These are phyloP conservation scores for Penicillium salamii DNA, from an alignment of 495 filamentous ascomycete species.

Conservation along the genomic window DNA sequence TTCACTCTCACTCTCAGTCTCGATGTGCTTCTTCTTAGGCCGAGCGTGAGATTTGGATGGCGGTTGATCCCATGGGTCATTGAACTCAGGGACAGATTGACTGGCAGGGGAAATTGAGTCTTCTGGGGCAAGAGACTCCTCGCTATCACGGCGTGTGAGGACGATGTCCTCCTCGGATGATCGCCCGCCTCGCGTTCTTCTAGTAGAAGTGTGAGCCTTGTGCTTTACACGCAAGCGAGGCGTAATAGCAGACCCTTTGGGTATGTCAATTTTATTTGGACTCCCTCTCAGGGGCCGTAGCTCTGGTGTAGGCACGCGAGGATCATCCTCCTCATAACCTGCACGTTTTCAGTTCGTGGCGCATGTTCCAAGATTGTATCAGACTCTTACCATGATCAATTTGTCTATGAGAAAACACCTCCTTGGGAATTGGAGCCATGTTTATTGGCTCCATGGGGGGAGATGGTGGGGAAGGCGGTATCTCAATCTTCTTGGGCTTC, in stretches of 20 bases:
- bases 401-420: constrained; percentile 79
- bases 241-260: too few species aligned
- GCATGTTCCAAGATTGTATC: not conserved
- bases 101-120: constrained; percentile 22
- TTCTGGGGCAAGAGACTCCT: constrained; percentile 7
- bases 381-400: constrained; percentile 71
- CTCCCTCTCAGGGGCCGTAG: constrained; percentile 25
- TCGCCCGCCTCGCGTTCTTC: constrained; percentile 6
- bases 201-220: constrained; percentile 1
- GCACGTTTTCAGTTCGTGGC: not conserved
- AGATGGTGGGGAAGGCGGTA: constrained; percentile 32
- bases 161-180: constrained; percentile 20
- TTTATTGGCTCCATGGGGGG: constrained; percentile 56
- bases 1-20: too few species aligned
- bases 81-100: constrained; percentile 12
- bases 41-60: not conserved
- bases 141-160: constrained; percentile 8
- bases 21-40: not conserved
- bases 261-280: constrained; percentile 52
- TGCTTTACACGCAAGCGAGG: too few species aligned
- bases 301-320: constrained; percentile 36
- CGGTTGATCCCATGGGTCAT: constrained; percentile 14
- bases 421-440: constrained; percentile 70
- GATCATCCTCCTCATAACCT: constrained; percentile 28
- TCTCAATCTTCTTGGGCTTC: constrained; percentile 8